Conservation (phyloP, 768 basidiomycete genomes). For the Lactarius evosmus region DNA sequence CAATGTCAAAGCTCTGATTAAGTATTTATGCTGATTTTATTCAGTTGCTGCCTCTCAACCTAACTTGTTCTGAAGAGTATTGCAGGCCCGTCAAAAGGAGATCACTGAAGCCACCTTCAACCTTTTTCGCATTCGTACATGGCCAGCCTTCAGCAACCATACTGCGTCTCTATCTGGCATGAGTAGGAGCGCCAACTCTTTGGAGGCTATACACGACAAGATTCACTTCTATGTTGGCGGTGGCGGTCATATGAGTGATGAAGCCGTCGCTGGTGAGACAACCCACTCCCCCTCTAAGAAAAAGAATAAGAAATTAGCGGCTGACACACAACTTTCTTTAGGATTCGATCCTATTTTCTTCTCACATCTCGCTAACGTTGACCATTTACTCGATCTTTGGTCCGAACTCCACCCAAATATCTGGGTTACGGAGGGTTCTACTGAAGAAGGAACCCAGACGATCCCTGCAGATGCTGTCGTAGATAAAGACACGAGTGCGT, state of each 20-base stretch:
- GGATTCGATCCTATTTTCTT: slow-evolving; percentile 55
- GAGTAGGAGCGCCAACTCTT: too few relatives aligned
- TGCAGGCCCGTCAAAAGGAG: too few relatives aligned
- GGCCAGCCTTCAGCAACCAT: too few relatives aligned
- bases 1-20: slow-evolving; percentile 33
- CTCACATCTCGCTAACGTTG: slow-evolving; percentile 52
- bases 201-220: too few relatives aligned
- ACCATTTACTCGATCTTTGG: slow-evolving; percentile 51
- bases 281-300: too few relatives aligned
- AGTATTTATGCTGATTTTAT: slow-evolving; percentile 26
- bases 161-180: too few relatives aligned
- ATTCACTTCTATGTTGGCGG: slow-evolving; percentile 39
- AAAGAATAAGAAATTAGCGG: too few relatives aligned
- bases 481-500: slow-evolving; percentile 1
- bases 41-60: too few relatives aligned
- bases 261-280: slow-evolving; percentile 40
- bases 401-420: slow-evolving; percentile 43
- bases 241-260: slow-evolving; percentile 30
- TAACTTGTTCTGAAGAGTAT: too few relatives aligned
- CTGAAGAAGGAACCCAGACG: slow-evolving; percentile 25
- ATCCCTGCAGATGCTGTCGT: neutral
- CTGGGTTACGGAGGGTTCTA: slow-evolving; percentile 36
- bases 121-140: too few relatives aligned
- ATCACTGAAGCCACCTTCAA: slow-evolving; percentile 9
- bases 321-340: slow-evolving; percentile 30